phyloP scores from a whole-genome alignment of 169 alveolate genomes.

The Plasmodium sp. region DNA sequence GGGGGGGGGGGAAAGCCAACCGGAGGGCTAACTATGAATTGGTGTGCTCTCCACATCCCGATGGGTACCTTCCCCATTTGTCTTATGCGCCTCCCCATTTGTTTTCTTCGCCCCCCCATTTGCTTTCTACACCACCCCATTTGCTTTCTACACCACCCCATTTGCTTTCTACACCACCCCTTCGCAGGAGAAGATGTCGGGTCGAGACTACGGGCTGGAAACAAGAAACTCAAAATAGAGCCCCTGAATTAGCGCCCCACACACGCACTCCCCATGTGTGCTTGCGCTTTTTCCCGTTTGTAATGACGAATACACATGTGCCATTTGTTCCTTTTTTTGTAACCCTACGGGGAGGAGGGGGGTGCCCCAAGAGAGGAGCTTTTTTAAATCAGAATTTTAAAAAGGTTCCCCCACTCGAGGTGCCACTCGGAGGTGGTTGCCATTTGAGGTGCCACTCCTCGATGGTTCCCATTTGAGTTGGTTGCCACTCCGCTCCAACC shows the following conservation, averaged over 20 bases:
- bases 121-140: background rate
- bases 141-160: background rate
- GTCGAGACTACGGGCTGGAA: conserved; percentile 89
- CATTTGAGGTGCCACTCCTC: background rate
- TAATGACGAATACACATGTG: background rate
- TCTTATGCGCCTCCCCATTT: too few species aligned
- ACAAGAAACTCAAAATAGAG: conserved; percentile 87
- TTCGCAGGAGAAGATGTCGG: conserved; percentile 89
- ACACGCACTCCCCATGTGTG: background rate
- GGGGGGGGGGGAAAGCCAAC: background rate
- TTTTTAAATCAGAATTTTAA: too few species aligned
- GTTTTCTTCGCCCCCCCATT: too few species aligned
- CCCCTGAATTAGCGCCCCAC: conserved; percentile 82
- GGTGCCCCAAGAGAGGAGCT: background rate
- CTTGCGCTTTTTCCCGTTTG: background rate
- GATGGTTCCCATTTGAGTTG: too few species aligned
- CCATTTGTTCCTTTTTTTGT: background rate
- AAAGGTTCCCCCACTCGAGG: background rate
- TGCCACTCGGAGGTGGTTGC: background rate
- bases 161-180: background rate
- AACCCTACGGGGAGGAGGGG: background rate
- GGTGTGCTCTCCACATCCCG: background rate
- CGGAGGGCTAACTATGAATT: background rate
- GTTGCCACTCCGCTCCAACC: background rate
- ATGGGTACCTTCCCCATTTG: too few species aligned